phyloP scores from a whole-genome alignment of 2,329 filamentous ascomycete genomes.

The Penicillium sp. region DNA sequence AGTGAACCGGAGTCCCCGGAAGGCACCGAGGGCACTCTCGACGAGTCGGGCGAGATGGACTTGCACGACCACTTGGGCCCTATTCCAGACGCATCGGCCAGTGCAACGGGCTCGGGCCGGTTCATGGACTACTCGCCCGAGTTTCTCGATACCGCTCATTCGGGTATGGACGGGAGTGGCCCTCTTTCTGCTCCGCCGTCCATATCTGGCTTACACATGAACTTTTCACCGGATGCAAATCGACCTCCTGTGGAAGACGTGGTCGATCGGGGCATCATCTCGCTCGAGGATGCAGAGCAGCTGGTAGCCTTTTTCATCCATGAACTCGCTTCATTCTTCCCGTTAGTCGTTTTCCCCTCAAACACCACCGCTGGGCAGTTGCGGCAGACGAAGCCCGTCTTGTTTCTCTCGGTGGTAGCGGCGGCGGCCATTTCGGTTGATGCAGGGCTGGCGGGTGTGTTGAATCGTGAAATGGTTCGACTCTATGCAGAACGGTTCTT shows the following conservation, averaged over 20 bases:
- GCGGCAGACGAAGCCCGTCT: constrained; percentile 56
- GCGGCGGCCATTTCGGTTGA: constrained; percentile 61
- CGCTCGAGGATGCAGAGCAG: constrained; percentile 35
- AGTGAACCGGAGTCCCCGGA: constrained; percentile 31
- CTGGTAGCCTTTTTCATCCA: constrained; percentile 36
- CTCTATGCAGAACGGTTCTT: constrained; percentile 53
- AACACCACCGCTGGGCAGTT: constrained; percentile 34
- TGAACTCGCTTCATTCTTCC: constrained; percentile 34
- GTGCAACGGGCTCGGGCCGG: constrained; percentile 23
- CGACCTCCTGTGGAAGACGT: constrained; percentile 28
- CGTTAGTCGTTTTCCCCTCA: constrained; percentile 32
- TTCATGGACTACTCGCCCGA: constrained; percentile 32
- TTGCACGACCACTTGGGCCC: constrained; percentile 21
- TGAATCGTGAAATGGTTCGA: constrained; percentile 53
- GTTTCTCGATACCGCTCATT: constrained; percentile 21
- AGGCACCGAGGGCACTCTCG: constrained; percentile 28
- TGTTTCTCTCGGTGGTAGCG: constrained; percentile 72
- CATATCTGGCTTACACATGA: constrained; percentile 20
- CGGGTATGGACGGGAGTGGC: constrained; percentile 23
- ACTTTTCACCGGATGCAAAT: constrained; percentile 22
- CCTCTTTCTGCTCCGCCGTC: constrained; percentile 24
- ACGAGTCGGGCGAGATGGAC: constrained; percentile 28
- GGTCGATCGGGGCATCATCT: constrained; percentile 36
- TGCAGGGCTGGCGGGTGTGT: constrained; percentile 45
- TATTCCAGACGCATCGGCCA: constrained; percentile 25